These are phyloP conservation scores for Pueraria montana DNA, from an alignment of 306 rosid genomes.

Conservation along the genomic window DNA sequence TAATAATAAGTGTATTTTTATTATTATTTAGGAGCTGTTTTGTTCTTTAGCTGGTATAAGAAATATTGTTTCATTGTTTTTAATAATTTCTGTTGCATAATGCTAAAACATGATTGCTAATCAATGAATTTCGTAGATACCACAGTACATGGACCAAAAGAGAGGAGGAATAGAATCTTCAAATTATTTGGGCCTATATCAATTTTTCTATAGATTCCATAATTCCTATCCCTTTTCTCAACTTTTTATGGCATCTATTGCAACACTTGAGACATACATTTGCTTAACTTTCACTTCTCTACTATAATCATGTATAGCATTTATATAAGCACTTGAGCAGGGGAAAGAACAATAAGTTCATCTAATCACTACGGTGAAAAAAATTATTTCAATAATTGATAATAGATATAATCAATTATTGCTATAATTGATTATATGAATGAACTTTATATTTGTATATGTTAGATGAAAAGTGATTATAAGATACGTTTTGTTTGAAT, in stretches of 20 bases:
- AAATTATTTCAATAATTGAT: conserved; percentile 11
- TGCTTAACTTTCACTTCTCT: conserved; percentile 43
- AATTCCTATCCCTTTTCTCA: conserved; percentile 39
- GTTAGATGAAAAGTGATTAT: neutral
- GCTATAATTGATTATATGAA: neutral
- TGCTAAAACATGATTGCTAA: conserved; percentile 51
- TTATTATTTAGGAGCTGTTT: conserved; percentile 9
- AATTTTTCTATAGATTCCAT: conserved; percentile 49
- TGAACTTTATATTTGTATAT: neutral
- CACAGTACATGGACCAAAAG: conserved; percentile 36
- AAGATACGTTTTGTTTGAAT: neutral
- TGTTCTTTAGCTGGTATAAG: conserved; percentile 24
- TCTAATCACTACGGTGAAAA: neutral
- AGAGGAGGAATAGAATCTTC: conserved; percentile 50
- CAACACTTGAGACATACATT: conserved; percentile 31
- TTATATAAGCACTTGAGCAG: conserved; percentile 11
- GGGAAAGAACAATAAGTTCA: conserved; percentile 9
- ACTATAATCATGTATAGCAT: conserved; percentile 23
- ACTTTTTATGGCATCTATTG: conserved; percentile 43
- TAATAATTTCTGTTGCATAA: conserved; percentile 22
- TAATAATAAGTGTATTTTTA: neutral
- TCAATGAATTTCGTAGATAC: conserved; percentile 42
- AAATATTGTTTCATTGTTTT: conserved; percentile 18
- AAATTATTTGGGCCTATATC: conserved; percentile 45
- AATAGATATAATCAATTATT: neutral